These are phyloP conservation scores for Aechmea fasciata DNA, from an alignment of 176 grass and related monocot genomes.

Conservation along the genomic window DNA sequence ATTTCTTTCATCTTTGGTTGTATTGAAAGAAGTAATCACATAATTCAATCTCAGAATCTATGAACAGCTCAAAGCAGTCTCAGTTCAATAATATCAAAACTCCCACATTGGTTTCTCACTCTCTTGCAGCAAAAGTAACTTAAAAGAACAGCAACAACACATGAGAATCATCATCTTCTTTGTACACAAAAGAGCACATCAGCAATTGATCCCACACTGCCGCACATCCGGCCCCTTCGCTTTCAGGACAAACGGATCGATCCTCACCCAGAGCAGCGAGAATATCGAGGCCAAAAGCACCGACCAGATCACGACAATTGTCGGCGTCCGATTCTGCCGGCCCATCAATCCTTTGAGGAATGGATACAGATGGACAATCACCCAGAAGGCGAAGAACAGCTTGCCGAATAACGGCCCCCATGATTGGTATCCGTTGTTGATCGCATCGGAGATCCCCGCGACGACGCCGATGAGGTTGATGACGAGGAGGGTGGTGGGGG, in stretches of 20 bases:
- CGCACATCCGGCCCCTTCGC: slow-evolving; percentile 65
- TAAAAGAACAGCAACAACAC: no score
- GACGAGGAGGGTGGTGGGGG: slow-evolving; percentile 75
- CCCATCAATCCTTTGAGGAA: slow-evolving; percentile 98
- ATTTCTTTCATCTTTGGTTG: no score
- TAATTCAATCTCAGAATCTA: no score
- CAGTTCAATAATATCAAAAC: background rate
- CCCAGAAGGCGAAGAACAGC: slow-evolving; percentile 93
- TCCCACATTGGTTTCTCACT: background rate
- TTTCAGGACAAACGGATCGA: slow-evolving; percentile 71
- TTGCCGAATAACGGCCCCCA: slow-evolving; percentile 95
- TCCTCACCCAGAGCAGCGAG: slow-evolving; percentile 96
- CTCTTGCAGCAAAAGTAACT: no score
- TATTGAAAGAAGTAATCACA: no score
- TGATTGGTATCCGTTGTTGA: slow-evolving; percentile 81
- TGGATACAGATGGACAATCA: slow-evolving; percentile 90
- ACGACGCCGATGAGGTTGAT: slow-evolving; percentile 94
- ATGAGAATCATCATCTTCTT: no score
- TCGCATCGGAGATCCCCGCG: slow-evolving; percentile 84
- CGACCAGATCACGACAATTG: slow-evolving; percentile 90
- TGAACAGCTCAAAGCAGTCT: background rate
- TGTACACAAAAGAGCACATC: slow-evolving; percentile 3
- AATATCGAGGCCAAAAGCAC: slow-evolving; percentile 86
- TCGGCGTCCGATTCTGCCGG: slow-evolving; percentile 87
- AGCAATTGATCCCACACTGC: slow-evolving; percentile 96